A percentile compares a stretch with the other conserved stretches of the same genome.
phyloP scores from a whole-genome alignment of 2,329 filamentous ascomycete genomes.

The Penicillium frequentans region DNA sequence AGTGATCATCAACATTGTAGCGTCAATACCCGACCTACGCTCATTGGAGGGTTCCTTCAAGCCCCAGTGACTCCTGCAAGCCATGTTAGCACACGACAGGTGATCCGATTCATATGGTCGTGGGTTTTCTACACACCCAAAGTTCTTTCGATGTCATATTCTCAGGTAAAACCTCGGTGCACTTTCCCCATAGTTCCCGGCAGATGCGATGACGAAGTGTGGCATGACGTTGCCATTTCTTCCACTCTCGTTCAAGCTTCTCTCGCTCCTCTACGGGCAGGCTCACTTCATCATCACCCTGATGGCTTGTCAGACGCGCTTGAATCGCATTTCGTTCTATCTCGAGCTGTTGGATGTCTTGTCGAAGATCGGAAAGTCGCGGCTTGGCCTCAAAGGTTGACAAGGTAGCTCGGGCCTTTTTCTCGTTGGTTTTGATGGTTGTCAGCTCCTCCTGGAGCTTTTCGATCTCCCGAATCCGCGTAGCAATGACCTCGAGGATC shows the following conservation, averaged over 20 bases:
- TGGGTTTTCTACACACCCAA: conserved; percentile 43
- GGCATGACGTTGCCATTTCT: conserved; percentile 44
- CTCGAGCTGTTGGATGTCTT: conserved; percentile 45
- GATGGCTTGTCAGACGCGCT: conserved; percentile 42
- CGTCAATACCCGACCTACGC: conserved; percentile 9
- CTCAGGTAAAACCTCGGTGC: conserved; percentile 50
- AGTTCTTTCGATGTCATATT: conserved; percentile 49
- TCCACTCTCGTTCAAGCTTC: conserved; percentile 48
- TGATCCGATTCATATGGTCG: neutral
- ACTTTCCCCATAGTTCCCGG: conserved; percentile 51
- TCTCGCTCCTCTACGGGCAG: conserved; percentile 52
- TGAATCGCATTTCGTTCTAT: conserved; percentile 44
- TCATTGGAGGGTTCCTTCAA: conserved; percentile 35
- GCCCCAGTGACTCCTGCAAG: conserved; percentile 37
- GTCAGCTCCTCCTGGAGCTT: conserved; percentile 48
- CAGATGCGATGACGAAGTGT: conserved; percentile 50
- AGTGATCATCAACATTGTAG: conserved; percentile 18
- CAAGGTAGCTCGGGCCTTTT: conserved; percentile 50
- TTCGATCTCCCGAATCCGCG: conserved; percentile 51
- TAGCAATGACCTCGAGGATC: conserved; percentile 50
- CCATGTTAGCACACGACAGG: conserved; percentile 1
- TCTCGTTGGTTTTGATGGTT: conserved; percentile 48
- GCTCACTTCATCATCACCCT: conserved; percentile 39
- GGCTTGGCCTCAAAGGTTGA: conserved; percentile 49
- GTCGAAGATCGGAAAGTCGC: conserved; percentile 52